Percentiles rank a stretch among this genome's conserved stretches.
These are phyloP conservation scores for Mikania micrantha DNA, from an alignment of 129 eudicot genomes.

Conservation along the genomic window DNA sequence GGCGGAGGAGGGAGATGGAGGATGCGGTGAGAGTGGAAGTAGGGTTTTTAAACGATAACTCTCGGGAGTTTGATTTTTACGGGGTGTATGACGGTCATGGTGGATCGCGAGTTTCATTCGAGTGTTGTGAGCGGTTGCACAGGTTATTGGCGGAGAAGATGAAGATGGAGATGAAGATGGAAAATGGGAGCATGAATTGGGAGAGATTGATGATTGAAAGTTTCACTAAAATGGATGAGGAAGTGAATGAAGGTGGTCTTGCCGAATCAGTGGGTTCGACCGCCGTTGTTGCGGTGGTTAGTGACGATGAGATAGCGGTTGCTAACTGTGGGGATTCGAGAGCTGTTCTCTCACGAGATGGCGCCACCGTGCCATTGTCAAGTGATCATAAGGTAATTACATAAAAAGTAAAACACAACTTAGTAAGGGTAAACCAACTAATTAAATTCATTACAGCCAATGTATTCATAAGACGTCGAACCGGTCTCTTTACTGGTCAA, in stretches of 20 bases:
- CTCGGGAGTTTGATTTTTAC: constrained; percentile 29
- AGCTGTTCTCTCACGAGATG: constrained; percentile 52
- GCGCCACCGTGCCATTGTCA: constrained; percentile 41
- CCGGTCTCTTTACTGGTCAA: no score
- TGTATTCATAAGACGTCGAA: no score
- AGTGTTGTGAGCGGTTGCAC: constrained; percentile 45
- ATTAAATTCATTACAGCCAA: no score
- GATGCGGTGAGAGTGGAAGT: constrained; percentile 46
- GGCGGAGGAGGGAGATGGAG: constrained; percentile 66
- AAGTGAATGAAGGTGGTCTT: constrained; percentile 16
- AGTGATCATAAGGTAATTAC: constrained; percentile 79
- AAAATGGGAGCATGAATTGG: constrained; percentile 39
- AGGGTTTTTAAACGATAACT: constrained; percentile 11
- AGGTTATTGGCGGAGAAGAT: constrained; percentile 29
- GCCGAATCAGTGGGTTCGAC: constrained; percentile 43
- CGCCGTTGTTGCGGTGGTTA: constrained; percentile 62
- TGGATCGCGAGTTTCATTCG: constrained; percentile 39
- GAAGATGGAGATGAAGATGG: no score
- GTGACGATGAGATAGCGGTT: constrained; percentile 50
- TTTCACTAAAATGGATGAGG: constrained; percentile 51
- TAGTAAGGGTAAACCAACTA: no score
- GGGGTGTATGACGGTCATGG: constrained; percentile 84
- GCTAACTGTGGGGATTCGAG: constrained; percentile 84
- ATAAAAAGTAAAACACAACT: no score
- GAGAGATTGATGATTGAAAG: constrained; percentile 46